These are phyloP conservation scores for Lachancea meyersii DNA, from an alignment of 805 yeast genomes.

Conservation along the genomic window DNA sequence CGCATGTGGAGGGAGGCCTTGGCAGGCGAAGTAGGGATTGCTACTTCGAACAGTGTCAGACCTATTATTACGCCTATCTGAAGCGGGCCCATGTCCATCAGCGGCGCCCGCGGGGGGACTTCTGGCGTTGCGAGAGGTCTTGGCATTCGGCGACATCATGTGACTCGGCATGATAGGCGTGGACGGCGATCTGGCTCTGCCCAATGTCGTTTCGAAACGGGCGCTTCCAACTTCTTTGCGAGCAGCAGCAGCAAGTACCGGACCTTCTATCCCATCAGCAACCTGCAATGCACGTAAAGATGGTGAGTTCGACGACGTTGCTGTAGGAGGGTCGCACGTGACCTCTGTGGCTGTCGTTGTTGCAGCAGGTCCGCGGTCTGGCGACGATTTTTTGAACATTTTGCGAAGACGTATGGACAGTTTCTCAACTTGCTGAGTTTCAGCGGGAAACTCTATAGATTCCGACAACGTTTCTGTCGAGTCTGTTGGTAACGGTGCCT, in stretches of 20 bases:
- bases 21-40: constrained; percentile 51
- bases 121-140: background rate
- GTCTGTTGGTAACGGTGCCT: too few species aligned
- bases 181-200: constrained; percentile 22
- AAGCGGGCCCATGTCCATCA: background rate
- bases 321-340: background rate
- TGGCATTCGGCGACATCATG: background rate
- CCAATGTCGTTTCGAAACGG: background rate
- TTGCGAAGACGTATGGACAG: constrained; percentile 3
- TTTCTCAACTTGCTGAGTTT: background rate
- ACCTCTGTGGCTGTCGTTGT: background rate
- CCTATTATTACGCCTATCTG: constrained; percentile 3
- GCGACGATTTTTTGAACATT: constrained; percentile 2
- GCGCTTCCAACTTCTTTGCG: background rate
- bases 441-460: too few species aligned
- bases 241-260: too few species aligned
- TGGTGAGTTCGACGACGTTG: background rate
- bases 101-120: background rate
- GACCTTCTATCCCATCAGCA: too few species aligned
- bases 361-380: background rate
- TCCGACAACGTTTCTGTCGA: too few species aligned
- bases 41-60: constrained; percentile 11
- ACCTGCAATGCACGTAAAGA: too few species aligned
- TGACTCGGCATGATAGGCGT: constrained; percentile 22
- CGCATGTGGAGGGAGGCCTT: constrained; percentile 53